phyloP scores from a whole-genome alignment of 1,284 basidiomycete genomes.

The Tilletia indica region DNA sequence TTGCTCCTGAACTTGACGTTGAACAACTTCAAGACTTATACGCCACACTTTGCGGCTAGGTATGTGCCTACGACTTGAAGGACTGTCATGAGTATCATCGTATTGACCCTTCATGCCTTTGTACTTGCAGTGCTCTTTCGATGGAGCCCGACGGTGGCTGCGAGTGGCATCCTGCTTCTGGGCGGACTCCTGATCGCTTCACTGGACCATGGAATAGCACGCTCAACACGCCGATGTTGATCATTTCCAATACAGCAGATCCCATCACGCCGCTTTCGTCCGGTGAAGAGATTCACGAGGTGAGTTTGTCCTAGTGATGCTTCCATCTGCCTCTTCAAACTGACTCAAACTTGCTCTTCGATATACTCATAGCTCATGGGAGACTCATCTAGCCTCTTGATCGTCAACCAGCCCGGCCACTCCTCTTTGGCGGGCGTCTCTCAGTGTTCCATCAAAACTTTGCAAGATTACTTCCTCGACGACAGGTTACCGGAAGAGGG shows the following conservation, averaged over 20 bases:
- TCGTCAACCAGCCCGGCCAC: constrained; percentile 26
- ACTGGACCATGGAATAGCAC: constrained; percentile 27
- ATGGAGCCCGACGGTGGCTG: constrained; percentile 16
- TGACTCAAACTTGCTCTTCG: background rate
- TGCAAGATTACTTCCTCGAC: constrained; percentile 24
- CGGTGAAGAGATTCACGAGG: constrained; percentile 24
- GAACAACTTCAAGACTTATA: background rate
- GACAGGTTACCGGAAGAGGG: constrained; percentile 22
- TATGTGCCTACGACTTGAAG: background rate
- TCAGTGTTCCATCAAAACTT: constrained; percentile 17
- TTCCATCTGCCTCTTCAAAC: background rate
- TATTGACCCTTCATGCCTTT: background rate
- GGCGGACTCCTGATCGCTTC: constrained; percentile 16
- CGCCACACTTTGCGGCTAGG: constrained; percentile 15
- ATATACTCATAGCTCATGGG: constrained; percentile 21
- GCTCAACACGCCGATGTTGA: constrained; percentile 26
- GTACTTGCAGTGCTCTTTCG: background rate
- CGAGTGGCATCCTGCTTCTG: constrained; percentile 16
- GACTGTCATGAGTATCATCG: background rate
- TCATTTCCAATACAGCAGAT: constrained; percentile 32
- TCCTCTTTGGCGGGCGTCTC: constrained; percentile 24
- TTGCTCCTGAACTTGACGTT: background rate
- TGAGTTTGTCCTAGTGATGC: background rate
- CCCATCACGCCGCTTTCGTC: constrained; percentile 30
- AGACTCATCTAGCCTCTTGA: constrained; percentile 25